Conservation (phyloP, 2,329 filamentous ascomycete genomes). For the Ilyonectria robusta region DNA sequence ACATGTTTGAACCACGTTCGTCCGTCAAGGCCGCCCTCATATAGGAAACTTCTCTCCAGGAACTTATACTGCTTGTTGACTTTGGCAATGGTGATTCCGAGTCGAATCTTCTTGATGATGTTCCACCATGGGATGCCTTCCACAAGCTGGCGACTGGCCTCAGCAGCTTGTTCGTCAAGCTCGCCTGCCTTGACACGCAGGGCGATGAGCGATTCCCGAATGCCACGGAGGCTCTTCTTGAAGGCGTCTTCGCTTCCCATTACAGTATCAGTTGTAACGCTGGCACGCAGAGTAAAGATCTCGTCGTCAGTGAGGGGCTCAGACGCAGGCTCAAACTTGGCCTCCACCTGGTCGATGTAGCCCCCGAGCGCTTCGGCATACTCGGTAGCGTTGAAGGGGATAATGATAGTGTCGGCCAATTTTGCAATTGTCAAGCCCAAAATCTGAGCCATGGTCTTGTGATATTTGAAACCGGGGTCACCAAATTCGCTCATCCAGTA, state of each 20-base stretch:
- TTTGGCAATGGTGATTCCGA: slow-evolving; percentile 73
- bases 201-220: slow-evolving; percentile 56
- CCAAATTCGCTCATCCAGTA: slow-evolving; percentile 89
- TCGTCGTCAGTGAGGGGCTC: slow-evolving; percentile 47
- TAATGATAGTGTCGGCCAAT: slow-evolving; percentile 72
- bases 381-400: slow-evolving; percentile 75
- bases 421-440: slow-evolving; percentile 73
- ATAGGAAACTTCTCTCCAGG: slow-evolving; percentile 85
- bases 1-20: slow-evolving; percentile 95
- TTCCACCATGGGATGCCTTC: slow-evolving; percentile 83
- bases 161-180: slow-evolving; percentile 62
- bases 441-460: slow-evolving; percentile 76
- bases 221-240: slow-evolving; percentile 54
- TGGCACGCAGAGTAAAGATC: slow-evolving; percentile 49
- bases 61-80: slow-evolving; percentile 88
- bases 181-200: slow-evolving; percentile 58
- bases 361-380: slow-evolving; percentile 71
- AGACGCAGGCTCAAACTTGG: slow-evolving; percentile 58
- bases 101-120: slow-evolving; percentile 75
- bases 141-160: slow-evolving; percentile 59
- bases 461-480: slow-evolving; percentile 78
- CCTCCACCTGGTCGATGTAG: slow-evolving; percentile 68
- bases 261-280: slow-evolving; percentile 37
- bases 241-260: slow-evolving; percentile 58
- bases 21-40: slow-evolving; percentile 81